Evolutionary conservation across 1,139 yeast genomes (phyloP).

Genomic region (Arxiozyma telluris): DNA sequence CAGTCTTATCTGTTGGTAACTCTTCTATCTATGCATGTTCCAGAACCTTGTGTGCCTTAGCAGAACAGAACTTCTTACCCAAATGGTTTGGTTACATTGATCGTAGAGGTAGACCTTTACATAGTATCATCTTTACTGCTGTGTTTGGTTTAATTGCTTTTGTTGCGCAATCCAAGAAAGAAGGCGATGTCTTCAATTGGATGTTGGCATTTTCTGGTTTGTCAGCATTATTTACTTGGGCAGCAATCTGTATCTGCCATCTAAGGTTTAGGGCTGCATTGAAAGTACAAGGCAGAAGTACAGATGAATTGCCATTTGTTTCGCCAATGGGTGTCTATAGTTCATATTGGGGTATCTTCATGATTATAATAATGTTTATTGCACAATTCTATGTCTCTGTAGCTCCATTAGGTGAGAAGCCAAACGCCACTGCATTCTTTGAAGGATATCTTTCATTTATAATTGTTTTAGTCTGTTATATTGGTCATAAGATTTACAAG

Average conservation of each 20-base stretch:
- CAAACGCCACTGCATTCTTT: constrained; percentile 50
- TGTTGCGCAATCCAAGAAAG: constrained; percentile 48
- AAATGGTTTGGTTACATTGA: constrained; percentile 56
- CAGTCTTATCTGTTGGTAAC: constrained; percentile 66
- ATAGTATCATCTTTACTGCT: constrained; percentile 43
- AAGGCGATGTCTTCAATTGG: constrained; percentile 57
- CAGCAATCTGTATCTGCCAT: constrained; percentile 52
- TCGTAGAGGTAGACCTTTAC: constrained; percentile 58
- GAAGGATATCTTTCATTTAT: constrained; percentile 55
- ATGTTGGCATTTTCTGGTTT: constrained; percentile 58
- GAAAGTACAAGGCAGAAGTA: constrained; percentile 46
- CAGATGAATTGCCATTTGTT: constrained; percentile 45
- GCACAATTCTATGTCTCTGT: constrained; percentile 52
- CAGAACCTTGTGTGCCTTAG: constrained; percentile 56
- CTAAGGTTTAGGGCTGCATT: constrained; percentile 60
- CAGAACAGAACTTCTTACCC: constrained; percentile 59
- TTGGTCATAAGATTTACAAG: constrained; percentile 50
- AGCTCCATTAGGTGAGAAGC: constrained; percentile 50
- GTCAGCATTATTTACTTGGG: constrained; percentile 62
- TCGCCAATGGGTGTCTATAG: constrained; percentile 52
- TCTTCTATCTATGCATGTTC: constrained; percentile 58
- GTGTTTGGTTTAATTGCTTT: constrained; percentile 50
- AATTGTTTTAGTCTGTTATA: constrained; percentile 47
- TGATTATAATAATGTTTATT: constrained; percentile 42
- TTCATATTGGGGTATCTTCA: constrained; percentile 40